Base-by-base conservation (phyloP, 1,284 basidiomycete species). In the Ustilago xerochloae region DNA sequence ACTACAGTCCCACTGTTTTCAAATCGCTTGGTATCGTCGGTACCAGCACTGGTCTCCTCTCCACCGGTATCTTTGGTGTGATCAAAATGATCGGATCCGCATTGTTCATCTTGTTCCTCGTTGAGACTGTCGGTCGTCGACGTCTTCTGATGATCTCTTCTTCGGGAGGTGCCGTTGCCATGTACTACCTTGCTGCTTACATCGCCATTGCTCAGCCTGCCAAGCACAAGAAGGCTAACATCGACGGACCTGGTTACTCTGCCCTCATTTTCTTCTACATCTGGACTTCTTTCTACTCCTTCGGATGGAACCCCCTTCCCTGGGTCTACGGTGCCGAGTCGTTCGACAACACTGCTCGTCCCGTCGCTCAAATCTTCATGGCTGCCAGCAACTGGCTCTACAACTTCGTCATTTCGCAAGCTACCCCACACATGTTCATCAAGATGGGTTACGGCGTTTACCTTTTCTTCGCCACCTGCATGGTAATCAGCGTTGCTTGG, bases 311-410 rank as follows among this genome's bases (percentile, higher is more conserved):
- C 36, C 80, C 77, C 1, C 75, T 74, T 20, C 77, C 79, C 1
- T 80, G 77, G 77, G 71, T 79, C 22, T 43, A 66, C 53, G 55
- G 59, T 16, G 41, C 88, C 69, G 92, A 93, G 84, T 90, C 94
- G 24, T 94, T 94, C 84, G 91, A 93, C 9, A 86, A 93, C 24
- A 91, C 91, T 3, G 89, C 93, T 85, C 88, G 93, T 78, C 90
- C 92, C 66, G 90, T 90, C 80, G 93, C 93, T 58, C 92, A 93
- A 8, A 89, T 91, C 22, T 80, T 94, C 24, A 90, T 91, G n/a
- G 93, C 92, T 1, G 90, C 91, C 2, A 92, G 91, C 43, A 92
- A 92, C 82, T 93, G 92, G 92, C 75, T 89, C 32, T 92, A 91
- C 80, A 92, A 92, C 68, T 92, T 91, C 91, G 72, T 18, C 88